Evolutionary conservation across 768 basidiomycete species (phyloP), one percentile per base, ranked within the genome.

Genomic region (Glaciozyma antarctica): DNA sequence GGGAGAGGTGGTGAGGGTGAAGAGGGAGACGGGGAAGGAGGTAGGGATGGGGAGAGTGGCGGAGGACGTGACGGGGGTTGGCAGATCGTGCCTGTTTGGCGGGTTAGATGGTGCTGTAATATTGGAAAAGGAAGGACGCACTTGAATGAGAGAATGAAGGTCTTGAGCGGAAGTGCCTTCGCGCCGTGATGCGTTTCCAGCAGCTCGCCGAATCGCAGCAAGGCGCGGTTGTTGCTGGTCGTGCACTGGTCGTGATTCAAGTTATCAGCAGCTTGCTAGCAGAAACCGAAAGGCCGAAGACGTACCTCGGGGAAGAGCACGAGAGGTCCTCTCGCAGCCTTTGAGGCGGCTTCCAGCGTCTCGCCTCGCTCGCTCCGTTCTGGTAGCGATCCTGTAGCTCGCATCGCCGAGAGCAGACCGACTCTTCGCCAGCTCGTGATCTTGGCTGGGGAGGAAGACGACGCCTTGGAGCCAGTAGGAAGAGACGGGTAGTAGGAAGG

Each of bases 211-310:
- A 70, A 62, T 38, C 60, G 61, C 41, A 72, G 57, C 10, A 72
- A 38, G 10, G 68, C 68, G 1, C 71, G 68, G 44, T 70, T 72
- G 62, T 72, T 72, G 34, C 64, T 63, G 1, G 71, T 72, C 0
- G 68, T 68, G 19, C 44, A 34, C 71, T 72, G 53, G 1, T 17
- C 0, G 2, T 15, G 26, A 3, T n/a, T 9, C 19, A 57, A n/a
- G 1, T 5, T 21, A 41, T 10, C 26, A 15, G 16, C 26, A 13
- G 1, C 26, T 16, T 53, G 8, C 15, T n/a, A 28, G 52, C 28
- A 28, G 9, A 22, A 38, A 22, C 16, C n/a, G 3, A 26, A 3
- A 24, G 13, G 28, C 22, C 4, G 26, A 28, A 0, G 21, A 16
- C 65, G 48, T 41, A 67, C 65, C 63, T 71, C 69, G 0, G 69